Conservation (phyloP, 805 yeast genomes). For the Cyberlindnera maritima region DNA sequence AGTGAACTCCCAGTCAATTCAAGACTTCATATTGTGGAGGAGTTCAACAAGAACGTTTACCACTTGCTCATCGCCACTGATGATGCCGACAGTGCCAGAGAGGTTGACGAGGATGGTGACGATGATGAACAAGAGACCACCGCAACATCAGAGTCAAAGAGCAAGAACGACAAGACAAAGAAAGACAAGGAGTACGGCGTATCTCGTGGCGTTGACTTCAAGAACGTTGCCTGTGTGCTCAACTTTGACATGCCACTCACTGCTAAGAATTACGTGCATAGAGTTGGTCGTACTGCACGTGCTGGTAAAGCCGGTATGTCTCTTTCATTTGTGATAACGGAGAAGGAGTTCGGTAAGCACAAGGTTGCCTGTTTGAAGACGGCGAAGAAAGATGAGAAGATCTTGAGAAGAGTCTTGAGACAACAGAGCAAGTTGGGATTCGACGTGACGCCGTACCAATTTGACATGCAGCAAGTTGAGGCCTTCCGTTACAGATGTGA, state of each 20-base stretch:
- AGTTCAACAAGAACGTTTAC: constrained; percentile 87
- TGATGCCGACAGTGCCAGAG: constrained; percentile 63
- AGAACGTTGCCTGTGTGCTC: constrained; percentile 92
- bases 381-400: constrained; percentile 83
- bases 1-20: constrained; percentile 92
- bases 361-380: constrained; percentile 69
- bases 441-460: constrained; percentile 81
- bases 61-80: constrained; percentile 91
- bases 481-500: constrained; percentile 96
- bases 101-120: constrained; percentile 44
- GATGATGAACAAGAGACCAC: constrained; percentile 20
- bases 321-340: constrained; percentile 84
- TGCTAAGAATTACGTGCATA: constrained; percentile 84
- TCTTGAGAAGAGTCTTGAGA: constrained; percentile 68
- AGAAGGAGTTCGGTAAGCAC: constrained; percentile 84
- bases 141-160: background rate
- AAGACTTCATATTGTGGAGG: constrained; percentile 91
- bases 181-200: constrained; percentile 86
- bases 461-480: constrained; percentile 89
- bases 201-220: constrained; percentile 95
- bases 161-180: constrained; percentile 31
- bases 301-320: constrained; percentile 96
- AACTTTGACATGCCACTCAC: constrained; percentile 93
- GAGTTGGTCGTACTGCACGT: constrained; percentile 97
- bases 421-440: constrained; percentile 74